Base-by-base conservation (phyloP, 352 stramenopile genomes). In the Pythium brachiatum region DNA sequence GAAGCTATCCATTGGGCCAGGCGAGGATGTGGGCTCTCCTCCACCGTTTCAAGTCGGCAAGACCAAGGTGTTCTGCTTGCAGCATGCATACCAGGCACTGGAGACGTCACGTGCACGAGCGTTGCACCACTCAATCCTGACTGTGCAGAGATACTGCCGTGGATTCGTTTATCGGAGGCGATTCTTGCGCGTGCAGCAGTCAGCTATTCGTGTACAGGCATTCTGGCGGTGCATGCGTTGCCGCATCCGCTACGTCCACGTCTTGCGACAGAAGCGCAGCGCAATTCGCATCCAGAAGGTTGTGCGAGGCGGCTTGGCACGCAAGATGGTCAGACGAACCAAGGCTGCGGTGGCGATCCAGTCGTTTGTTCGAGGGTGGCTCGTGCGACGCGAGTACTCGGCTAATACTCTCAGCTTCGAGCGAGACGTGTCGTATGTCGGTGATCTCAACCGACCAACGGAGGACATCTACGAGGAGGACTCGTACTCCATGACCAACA, bases 321-420 rank as follows among this genome's bases (percentile, higher is more conserved):
- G 78, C 5, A 80, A 76, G 23, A 20, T 65, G 25, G 53, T 92
- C 12, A 78, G 73, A 44, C 68, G 64, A 13, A 68, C 76, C 18
- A 78, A 78, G 48, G 75, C 82, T 1, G 74, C 63, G 4, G 86
- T 80, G 8, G 63, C 78, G 9, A 86, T 95, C 48, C 86, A 95
- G 64, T 89, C 82, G 16, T 90, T 88, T 57, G 79, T 93, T 20
- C 81, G 86, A 60, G 82, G 86, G 16, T 95, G 84, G 84, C 73
- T 94, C 27, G 84, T 94, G 29, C 77, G 84, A 52, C 82, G 84
- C 3, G 82, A 90, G 50, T 83, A 85, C 55, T 90, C 80, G 8
- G 82, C 81, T 0, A 92, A 91, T 62, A 93, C 84, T 1, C 55
- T 92, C 48, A 92, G 83, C 55, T 90, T 92, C 27, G 81, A 89